Base-by-base conservation (phyloP, 2,329 filamentous ascomycete genomes). In the Fusarium sororula region DNA sequence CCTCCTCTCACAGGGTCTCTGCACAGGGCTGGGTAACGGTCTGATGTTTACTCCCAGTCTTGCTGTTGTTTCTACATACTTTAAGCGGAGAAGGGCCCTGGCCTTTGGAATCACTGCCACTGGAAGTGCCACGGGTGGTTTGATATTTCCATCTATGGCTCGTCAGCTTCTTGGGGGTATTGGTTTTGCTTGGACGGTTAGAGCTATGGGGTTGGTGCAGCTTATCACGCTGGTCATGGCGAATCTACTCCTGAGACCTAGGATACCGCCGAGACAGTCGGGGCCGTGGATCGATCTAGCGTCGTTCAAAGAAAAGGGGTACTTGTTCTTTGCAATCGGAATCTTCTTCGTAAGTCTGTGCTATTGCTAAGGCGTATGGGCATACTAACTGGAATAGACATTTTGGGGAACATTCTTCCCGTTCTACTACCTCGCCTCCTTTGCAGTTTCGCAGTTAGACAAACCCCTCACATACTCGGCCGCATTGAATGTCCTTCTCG, bases 401-500 rank as follows among this genome's bases (percentile, higher is more conserved):
- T 68, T 68, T 18, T 68, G 47, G 45, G 63, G 47, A 4, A 61
- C 47, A 17, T 68, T 54, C 24, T 62, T 68, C n/a, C 54, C 63
- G 7, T 68, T 68, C 14, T 68, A 68, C 20, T 68, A 62, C 22
- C 37, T 68, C 10, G 45, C 45, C 2, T 61, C 53, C 3, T 68
- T 68, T 53, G 63, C 65, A 22, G 41, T 51, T 7, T 61, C 47
- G 5, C 63, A 68, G 22, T 38, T 66, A 6, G 37, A 50, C 28
- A 50, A 65, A 10, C 24, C 60, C 5, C 22, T 67, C 13, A 26
- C 7, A 15, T 67, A 53, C 20, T 61, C 65, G 0, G 63, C 59
- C 3, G 54, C 63, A 11, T 32, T 68, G 3, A 42, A 62, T 18
- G 12, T 68, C 9, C 17, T 68, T 14, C 41, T 68, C 0, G 64